These are phyloP conservation scores for Leptographium galeiforme DNA, from an alignment of 2,329 filamentous ascomycete species.

Conservation along the genomic window DNA sequence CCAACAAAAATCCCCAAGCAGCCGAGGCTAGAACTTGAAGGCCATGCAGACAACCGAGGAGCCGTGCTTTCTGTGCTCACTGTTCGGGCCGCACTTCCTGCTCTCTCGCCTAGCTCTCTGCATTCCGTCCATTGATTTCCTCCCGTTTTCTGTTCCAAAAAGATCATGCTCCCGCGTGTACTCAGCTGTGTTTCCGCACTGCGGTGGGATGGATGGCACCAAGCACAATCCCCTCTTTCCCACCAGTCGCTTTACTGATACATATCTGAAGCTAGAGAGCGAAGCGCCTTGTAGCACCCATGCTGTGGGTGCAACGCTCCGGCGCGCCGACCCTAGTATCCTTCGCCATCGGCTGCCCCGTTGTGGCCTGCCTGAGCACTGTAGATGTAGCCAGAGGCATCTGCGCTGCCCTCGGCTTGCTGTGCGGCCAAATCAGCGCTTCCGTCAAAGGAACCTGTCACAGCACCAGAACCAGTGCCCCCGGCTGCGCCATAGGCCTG, in stretches of 20 bases:
- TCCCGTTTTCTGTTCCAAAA: not conserved
- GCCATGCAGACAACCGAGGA: not conserved
- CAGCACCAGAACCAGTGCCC: conserved; percentile 20
- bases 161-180: conserved; percentile 1
- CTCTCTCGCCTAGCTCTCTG: not conserved
- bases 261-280: conserved; percentile 1
- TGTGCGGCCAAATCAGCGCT: conserved; percentile 29
- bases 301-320: not conserved
- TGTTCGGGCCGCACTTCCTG: not conserved
- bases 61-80: conserved; percentile 1
- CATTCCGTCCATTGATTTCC: conserved; percentile 1
- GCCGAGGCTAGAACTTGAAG: not conserved
- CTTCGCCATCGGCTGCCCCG: conserved; percentile 37
- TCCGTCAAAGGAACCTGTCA: conserved; percentile 23
- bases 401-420: conserved; percentile 28
- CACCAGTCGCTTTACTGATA: conserved; percentile 5
- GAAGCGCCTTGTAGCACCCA: not conserved
- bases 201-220: not conserved
- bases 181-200: conserved; percentile 3
- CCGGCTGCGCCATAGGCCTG: conserved; percentile 35
- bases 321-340: conserved; percentile 25
- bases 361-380: conserved; percentile 42
- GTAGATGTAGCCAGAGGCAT: conserved; percentile 36
- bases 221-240: not conserved
- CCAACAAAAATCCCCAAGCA: not conserved